Evolutionary conservation across 306 rosid genomes (phyloP).

Genomic region (Fragaria vesca): DNA sequence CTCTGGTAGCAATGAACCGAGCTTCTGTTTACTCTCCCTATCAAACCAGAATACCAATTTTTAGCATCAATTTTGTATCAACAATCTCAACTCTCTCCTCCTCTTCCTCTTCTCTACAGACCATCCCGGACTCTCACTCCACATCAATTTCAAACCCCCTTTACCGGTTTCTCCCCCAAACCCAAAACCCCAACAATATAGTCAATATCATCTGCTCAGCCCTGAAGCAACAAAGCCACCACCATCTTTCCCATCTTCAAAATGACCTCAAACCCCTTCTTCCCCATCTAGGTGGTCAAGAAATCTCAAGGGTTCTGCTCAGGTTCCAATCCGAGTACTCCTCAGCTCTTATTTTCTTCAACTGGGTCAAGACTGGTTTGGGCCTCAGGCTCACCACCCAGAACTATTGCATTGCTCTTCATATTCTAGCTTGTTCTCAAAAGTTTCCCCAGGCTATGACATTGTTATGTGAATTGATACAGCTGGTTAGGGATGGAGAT

Average conservation of each 20-base stretch:
- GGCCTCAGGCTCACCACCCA: conserved; percentile 44
- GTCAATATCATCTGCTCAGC: conserved; percentile 60
- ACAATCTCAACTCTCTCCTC: conserved; percentile 27
- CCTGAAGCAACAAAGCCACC: conserved; percentile 41
- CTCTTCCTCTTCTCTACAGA: conserved; percentile 38
- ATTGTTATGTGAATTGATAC: conserved; percentile 59
- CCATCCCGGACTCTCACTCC: conserved; percentile 43
- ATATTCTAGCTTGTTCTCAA: conserved; percentile 63
- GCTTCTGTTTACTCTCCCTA: conserved; percentile 21
- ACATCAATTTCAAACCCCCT: conserved; percentile 57
- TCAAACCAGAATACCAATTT: conserved; percentile 10
- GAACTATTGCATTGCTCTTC: conserved; percentile 61
- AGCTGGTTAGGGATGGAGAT: conserved; percentile 27
- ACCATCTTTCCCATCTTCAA: conserved; percentile 44
- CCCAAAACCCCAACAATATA: conserved; percentile 74
- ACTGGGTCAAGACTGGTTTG: conserved; percentile 70
- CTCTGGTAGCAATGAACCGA: conserved; percentile 42
- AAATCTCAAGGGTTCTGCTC: conserved; percentile 72
- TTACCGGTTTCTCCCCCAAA: conserved; percentile 68
- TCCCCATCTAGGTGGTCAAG: conserved; percentile 58
- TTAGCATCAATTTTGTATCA: background rate
- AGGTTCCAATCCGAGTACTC: conserved; percentile 72
- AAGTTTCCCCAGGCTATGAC: conserved; percentile 59
- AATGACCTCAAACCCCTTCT: conserved; percentile 51
- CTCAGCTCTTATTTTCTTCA: conserved; percentile 65